These are phyloP conservation scores for Neurospora sp. DNA, from an alignment of 2,329 filamentous ascomycete species.

Conservation along the genomic window DNA sequence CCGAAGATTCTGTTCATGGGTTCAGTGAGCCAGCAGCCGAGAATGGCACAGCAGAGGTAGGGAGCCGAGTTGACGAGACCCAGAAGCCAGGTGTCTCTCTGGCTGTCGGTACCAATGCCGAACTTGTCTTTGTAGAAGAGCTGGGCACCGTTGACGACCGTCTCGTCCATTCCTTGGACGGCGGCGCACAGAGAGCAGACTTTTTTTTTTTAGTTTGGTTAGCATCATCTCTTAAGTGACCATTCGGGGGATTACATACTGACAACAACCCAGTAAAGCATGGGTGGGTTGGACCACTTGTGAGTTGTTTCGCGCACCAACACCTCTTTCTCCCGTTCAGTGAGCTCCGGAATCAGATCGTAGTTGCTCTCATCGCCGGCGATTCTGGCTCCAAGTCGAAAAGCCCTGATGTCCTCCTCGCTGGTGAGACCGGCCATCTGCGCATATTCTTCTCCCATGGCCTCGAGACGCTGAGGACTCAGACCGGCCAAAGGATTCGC, in stretches of 20 bases:
- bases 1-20: constrained; percentile 64
- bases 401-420: constrained; percentile 47
- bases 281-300: constrained; percentile 59
- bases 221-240: neutral
- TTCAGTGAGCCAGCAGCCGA: constrained; percentile 65
- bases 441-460: constrained; percentile 50
- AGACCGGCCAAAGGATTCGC: constrained; percentile 33
- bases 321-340: constrained; percentile 45
- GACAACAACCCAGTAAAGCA: constrained; percentile 56
- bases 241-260: constrained; percentile 21
- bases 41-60: constrained; percentile 56
- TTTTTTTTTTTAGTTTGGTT: neutral
- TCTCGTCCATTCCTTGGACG: constrained; percentile 65
- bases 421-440: constrained; percentile 42
- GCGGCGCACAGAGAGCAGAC: constrained; percentile 59
- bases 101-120: constrained; percentile 43
- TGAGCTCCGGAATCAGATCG: constrained; percentile 42
- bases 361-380: constrained; percentile 43
- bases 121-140: constrained; percentile 55
- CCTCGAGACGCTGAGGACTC: constrained; percentile 36
- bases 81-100: constrained; percentile 44
- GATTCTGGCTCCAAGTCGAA: constrained; percentile 49
- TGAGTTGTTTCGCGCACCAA: constrained; percentile 53
- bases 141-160: constrained; percentile 60
- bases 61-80: constrained; percentile 53